phyloP scores from a whole-genome alignment of 306 rosid genomes.

The Trifolium subterraneum region DNA sequence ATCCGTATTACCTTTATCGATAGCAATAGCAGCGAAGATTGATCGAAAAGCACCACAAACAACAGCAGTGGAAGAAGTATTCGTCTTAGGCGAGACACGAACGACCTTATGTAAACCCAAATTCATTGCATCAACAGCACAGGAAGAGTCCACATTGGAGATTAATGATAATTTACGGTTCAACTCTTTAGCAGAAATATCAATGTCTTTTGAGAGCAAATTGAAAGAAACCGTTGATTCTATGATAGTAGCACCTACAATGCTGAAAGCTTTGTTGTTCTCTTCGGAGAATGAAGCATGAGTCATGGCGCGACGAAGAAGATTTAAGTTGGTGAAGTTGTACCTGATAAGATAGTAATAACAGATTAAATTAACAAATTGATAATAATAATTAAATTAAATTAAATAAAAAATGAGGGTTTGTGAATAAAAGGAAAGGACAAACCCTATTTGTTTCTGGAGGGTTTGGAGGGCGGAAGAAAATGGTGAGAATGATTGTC shows the following conservation, averaged over 20 bases:
- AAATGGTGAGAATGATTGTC: background rate
- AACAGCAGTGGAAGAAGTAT: conserved; percentile 60
- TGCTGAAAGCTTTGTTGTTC: conserved; percentile 70
- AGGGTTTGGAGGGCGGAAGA: conserved; percentile 37
- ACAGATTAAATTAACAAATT: background rate
- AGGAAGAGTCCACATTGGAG: conserved; percentile 59
- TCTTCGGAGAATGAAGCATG: conserved; percentile 85
- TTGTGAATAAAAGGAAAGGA: too few species aligned
- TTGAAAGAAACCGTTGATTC: conserved; percentile 52
- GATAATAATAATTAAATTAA: background rate
- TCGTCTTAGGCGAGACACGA: conserved; percentile 68
- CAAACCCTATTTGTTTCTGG: conserved; percentile 57
- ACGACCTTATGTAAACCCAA: conserved; percentile 64
- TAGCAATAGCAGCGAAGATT: conserved; percentile 71
- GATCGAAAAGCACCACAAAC: conserved; percentile 81
- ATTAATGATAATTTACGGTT: conserved; percentile 50
- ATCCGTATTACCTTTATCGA: conserved; percentile 55
- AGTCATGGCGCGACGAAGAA: conserved; percentile 84
- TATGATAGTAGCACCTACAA: conserved; percentile 58
- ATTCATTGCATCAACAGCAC: conserved; percentile 50
- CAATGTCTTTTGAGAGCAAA: conserved; percentile 52
- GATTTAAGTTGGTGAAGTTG: conserved; percentile 49
- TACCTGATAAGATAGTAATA: conserved; percentile 41
- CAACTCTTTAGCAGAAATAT: conserved; percentile 56
- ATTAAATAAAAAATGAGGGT: background rate